Evolutionary conservation across 1,284 basidiomycete species (phyloP), one percentile per base, ranked within the genome.

Genomic region (Pholiota adiposa): DNA sequence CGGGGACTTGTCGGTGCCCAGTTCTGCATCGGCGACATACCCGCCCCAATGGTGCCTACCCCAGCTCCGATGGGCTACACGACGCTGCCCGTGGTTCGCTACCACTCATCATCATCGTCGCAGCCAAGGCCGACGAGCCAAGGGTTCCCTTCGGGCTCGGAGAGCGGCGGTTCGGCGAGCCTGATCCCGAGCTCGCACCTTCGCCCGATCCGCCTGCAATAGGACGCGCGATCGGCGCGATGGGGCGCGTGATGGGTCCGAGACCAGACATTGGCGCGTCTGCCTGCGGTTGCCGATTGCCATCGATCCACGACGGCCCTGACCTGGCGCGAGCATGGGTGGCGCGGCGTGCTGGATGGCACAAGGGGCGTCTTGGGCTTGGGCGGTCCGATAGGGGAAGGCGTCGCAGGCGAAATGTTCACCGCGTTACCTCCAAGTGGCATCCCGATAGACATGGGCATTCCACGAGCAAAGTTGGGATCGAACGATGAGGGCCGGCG

Each of bases 101-200:
- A 92, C 81, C n/a, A 92, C 87, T 67, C n/a, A n/a, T 92, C 90
- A 69, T 92, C 90, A 63, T 90, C 90, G 58, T 91, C 6, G 88
- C 83, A 3, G 85, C 83, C 40, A 92, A 79, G 14, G 90, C 89
- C 8, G 86, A 87, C n/a, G 89, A 90, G 14, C 90, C 90, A n/a
- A 86, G 75, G 46, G 67, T 46, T 29, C 85, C 84, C 69, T 90
- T 90, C 2, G 90, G 88, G 68, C 87, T 89, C 4, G 89, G 88
- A 25, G 88, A 87, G 8, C 89, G 81, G 38, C 83, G 81, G 33
- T 77, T 79, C 3, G 88, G 87, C 0, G 86, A 89, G 4, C 83
- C 83, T 14, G 86, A 86, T 1, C 84, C 83, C 4, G 87, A 87
- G 18, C 82, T 82, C 2, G 80, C 78, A 9, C 78, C 74, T 44